Base-by-base conservation (phyloP, 345 rosid species). In the Cardiospermum halicacabum region DNA sequence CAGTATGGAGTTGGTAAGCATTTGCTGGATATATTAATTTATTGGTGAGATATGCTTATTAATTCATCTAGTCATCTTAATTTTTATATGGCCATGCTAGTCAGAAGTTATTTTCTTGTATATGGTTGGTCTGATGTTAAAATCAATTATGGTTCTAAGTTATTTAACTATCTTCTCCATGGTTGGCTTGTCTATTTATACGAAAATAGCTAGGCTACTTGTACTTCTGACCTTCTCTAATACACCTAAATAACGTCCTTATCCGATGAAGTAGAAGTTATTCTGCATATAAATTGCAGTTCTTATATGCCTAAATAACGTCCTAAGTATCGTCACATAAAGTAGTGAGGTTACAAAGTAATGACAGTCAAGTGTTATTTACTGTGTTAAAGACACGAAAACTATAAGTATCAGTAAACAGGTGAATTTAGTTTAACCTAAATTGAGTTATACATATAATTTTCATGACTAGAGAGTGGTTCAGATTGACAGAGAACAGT, bases 1-100 rank as follows among this genome's bases (percentile, higher is more conserved):
- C 25, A 13, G 63, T 6, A 27, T 16, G n/a, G 65, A 67, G 72
- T 59, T 71, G 73, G 60, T 53, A 58, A 67, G 67, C 34, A 4
- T 22, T 13, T 45, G 57, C 45, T 53, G 70, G 62, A 64, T 60
- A 28, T 64, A 31, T 36, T 59, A 34, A 43, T 32, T 43, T 43
- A 59, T 62, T 51, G 18, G 28, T 28, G 4, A 27, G 34, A 32
- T 19, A 12, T 49, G 54, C 25, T 56, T 40, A 67, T 50, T 27
- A 39, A 39, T 49, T 54, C 36, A n/a, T n/a, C n/a, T n/a, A 15
- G 3, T 18, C 26, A 49, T 26, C 50, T 49, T 51, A 10, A 59
- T 16, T 11, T 12, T 21, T 19, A 4, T 31, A 9, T 21, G 7
- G 7, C 50, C 50, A 10, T 16, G 28, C 27, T 10, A 8, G 4